These are phyloP conservation scores for Tetrahymena thermophila DNA, from an alignment of 73 alveolate genomes.

Conservation along the genomic window DNA sequence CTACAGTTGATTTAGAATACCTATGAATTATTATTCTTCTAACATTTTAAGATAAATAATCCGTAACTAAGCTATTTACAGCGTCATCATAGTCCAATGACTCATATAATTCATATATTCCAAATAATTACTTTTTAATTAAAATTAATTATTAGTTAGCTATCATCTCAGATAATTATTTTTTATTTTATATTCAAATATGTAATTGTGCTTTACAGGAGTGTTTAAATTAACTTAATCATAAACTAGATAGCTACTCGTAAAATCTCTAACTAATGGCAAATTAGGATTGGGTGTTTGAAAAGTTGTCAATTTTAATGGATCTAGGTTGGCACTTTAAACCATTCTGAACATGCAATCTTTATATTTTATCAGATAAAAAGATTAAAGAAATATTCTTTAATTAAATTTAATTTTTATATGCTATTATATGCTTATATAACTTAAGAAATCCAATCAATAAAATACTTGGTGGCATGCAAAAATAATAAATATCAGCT, in stretches of 20 bases:
- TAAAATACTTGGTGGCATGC: neutral
- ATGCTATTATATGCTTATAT: neutral
- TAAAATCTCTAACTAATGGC: neutral
- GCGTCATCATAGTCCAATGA: neutral
- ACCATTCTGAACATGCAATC: neutral
- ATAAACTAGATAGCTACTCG: neutral
- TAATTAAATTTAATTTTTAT: too few relatives aligned
- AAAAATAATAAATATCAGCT: neutral
- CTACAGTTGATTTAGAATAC: neutral
- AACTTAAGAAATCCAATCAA: too few relatives aligned
- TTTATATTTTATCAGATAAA: neutral
- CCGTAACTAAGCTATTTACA: neutral
- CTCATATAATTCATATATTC: neutral
- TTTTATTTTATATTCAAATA: neutral
- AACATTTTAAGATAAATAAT: neutral
- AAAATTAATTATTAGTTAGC: neutral
- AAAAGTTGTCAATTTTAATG: neutral
- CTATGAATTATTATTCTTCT: neutral
- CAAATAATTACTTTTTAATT: neutral
- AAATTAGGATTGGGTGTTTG: neutral
- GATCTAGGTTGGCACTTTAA: neutral
- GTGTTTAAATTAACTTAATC: neutral
- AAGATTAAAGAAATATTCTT: too few relatives aligned
- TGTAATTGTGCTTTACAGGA: neutral
- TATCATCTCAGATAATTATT: neutral